These are phyloP conservation scores for Parietaria judaica DNA, from an alignment of 306 rosid species.

Conservation along the genomic window DNA sequence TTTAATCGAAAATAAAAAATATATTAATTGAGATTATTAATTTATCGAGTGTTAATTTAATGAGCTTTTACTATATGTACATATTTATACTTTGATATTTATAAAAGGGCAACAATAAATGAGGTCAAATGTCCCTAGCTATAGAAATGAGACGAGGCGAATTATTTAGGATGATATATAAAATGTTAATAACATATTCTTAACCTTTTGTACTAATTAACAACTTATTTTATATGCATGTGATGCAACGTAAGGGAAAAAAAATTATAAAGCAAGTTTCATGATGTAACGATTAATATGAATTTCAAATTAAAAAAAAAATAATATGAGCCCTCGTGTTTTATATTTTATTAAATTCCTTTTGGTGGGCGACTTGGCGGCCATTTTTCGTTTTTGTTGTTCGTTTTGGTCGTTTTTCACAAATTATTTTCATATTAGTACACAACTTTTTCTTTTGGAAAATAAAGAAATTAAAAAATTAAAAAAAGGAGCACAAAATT, in stretches of 20 bases:
- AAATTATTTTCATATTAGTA: neutral
- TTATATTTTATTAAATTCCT: neutral
- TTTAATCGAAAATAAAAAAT: no score
- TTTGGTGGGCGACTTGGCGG: slow-evolving; percentile 4
- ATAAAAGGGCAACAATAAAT: neutral
- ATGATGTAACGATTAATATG: neutral
- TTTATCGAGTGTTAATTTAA: no score
- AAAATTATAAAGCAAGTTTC: neutral
- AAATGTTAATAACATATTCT: neutral
- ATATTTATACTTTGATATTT: no score
- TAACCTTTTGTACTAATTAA: slow-evolving; percentile 5
- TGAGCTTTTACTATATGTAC: neutral
- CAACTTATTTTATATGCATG: neutral
- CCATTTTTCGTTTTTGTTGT: neutral
- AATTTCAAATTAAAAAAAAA: neutral
- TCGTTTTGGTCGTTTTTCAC: neutral
- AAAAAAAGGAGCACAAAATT: neutral
- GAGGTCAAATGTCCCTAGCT: slow-evolving; percentile 7
- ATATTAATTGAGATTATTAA: no score
- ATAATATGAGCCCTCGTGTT: neutral
- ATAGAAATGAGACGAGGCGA: neutral
- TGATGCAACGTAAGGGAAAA: neutral
- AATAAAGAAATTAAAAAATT: neutral
- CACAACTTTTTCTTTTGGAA: neutral
- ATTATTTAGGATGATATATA: neutral